Conservation (phyloP, 352 stramenopile species). For the Pythium biforme region DNA sequence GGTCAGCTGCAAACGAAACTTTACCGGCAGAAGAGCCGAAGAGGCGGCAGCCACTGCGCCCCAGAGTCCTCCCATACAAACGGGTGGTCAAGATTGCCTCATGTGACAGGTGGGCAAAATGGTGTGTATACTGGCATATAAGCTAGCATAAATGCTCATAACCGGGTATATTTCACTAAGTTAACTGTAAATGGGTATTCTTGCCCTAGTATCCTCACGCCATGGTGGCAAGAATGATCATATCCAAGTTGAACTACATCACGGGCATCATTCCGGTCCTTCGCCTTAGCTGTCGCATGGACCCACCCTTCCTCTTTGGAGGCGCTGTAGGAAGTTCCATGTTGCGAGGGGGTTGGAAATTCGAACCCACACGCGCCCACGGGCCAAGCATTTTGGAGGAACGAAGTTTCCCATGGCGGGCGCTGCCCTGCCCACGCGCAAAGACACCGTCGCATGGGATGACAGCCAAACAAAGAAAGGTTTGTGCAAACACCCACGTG, state of each 20-base stretch:
- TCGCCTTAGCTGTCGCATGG: neutral
- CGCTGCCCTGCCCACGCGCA: neutral
- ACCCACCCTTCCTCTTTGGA: neutral
- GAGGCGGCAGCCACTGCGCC: neutral
- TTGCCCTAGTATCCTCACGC: neutral
- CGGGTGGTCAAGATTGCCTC: conserved; percentile 7
- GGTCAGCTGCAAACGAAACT: conserved; percentile 8
- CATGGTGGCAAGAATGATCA: neutral
- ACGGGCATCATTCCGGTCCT: conserved; percentile 16
- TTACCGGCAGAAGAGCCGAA: conserved; percentile 9
- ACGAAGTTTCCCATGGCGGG: neutral
- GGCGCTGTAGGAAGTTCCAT: too few relatives aligned
- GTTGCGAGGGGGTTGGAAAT: too few relatives aligned
- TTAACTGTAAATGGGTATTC: neutral
- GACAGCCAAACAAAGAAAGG: neutral
- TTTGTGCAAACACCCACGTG: conserved; percentile 12
- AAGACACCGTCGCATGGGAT: neutral
- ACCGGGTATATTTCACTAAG: neutral
- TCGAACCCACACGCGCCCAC: neutral
- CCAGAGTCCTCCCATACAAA: conserved; percentile 5
- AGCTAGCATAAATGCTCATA: neutral
- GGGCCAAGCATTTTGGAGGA: neutral
- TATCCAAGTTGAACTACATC: neutral
- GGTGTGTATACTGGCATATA: conserved; percentile 1
- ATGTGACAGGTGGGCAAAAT: conserved; percentile 22